Conservation (phyloP, 805 yeast species). For the Saccharomycopsis capsularis region DNA sequence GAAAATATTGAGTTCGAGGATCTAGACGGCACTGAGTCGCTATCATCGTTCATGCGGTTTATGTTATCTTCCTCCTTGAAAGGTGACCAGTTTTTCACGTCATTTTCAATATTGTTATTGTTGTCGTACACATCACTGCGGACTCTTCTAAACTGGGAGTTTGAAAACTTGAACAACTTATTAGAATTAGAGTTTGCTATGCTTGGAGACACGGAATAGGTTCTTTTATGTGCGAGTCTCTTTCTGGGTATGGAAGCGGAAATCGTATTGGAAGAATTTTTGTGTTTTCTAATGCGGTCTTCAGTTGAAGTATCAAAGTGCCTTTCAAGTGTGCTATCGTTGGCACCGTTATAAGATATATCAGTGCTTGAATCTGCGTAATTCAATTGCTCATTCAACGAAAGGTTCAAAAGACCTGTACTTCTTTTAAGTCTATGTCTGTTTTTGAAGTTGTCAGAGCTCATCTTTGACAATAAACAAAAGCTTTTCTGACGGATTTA, state of each 20-base stretch:
- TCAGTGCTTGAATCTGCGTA: neutral
- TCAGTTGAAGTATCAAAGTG: too few species aligned
- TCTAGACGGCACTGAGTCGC: slow-evolving; percentile 9
- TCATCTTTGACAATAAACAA: neutral
- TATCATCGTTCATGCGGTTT: neutral
- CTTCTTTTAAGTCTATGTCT: slow-evolving; percentile 13
- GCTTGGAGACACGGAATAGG: slow-evolving; percentile 14
- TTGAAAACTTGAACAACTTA: slow-evolving; percentile 14
- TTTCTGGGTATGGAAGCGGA: neutral
- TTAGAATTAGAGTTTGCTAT: slow-evolving; percentile 4
- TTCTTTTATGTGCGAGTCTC: slow-evolving; percentile 9
- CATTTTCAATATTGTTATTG: slow-evolving; percentile 12
- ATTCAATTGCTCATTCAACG: slow-evolving; percentile 3
- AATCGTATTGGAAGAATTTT: neutral
- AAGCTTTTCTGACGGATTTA: too few species aligned
- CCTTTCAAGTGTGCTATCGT: too few species aligned
- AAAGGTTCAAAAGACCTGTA: slow-evolving; percentile 18
- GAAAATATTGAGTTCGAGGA: slow-evolving; percentile 15
- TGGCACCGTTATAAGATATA: neutral
- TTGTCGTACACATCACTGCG: slow-evolving; percentile 5
- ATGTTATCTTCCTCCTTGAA: slow-evolving; percentile 13
- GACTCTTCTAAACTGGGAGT: slow-evolving; percentile 14
- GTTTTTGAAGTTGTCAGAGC: neutral
- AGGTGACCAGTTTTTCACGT: slow-evolving; percentile 20
- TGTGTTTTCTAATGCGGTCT: too few species aligned